These are phyloP conservation scores for Phyllostachys edulis DNA, from an alignment of 176 grass and related monocot genomes.

Conservation along the genomic window DNA sequence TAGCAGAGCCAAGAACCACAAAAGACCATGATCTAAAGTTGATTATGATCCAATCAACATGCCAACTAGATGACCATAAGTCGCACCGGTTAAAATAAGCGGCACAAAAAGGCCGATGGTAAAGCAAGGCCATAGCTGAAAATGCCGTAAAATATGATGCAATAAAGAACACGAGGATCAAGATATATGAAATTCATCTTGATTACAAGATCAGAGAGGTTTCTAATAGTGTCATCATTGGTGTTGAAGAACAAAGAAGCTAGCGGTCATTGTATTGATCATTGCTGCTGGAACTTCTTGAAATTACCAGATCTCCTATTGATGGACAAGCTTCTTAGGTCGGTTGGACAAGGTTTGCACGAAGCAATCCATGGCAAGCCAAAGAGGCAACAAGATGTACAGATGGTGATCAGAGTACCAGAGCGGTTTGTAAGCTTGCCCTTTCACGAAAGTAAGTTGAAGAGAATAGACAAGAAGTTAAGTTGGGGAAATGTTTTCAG, in stretches of 20 bases:
- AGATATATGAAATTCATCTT: conserved; percentile 67
- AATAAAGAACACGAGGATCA: conserved; percentile 72
- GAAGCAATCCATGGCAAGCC: conserved; percentile 80
- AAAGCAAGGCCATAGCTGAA: conserved; percentile 87
- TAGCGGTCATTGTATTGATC: conserved; percentile 90
- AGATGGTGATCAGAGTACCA: conserved; percentile 65
- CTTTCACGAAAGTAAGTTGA: conserved; percentile 74
- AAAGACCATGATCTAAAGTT: conserved; percentile 78
- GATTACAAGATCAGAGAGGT: conserved; percentile 82
- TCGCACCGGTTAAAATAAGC: conserved; percentile 88
- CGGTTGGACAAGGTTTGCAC: conserved; percentile 75
- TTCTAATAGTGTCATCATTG: conserved; percentile 88
- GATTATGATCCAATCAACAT: conserved; percentile 73
- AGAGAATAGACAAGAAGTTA: too few relatives aligned
- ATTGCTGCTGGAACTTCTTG: conserved; percentile 80
- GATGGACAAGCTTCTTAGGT: conserved; percentile 75
- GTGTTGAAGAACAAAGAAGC: conserved; percentile 96
- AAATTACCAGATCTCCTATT: conserved; percentile 95
- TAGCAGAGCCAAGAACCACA: conserved; percentile 89
- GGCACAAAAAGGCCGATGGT: conserved; percentile 91
- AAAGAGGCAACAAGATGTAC: conserved; percentile 83
- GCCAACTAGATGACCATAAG: conserved; percentile 74
- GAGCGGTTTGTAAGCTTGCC: conserved; percentile 59
- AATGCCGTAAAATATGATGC: conserved; percentile 80
- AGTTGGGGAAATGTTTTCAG: too few relatives aligned